phyloP scores from a whole-genome alignment of 371 early-diverging fungal genomes.

The Circinella minor region DNA sequence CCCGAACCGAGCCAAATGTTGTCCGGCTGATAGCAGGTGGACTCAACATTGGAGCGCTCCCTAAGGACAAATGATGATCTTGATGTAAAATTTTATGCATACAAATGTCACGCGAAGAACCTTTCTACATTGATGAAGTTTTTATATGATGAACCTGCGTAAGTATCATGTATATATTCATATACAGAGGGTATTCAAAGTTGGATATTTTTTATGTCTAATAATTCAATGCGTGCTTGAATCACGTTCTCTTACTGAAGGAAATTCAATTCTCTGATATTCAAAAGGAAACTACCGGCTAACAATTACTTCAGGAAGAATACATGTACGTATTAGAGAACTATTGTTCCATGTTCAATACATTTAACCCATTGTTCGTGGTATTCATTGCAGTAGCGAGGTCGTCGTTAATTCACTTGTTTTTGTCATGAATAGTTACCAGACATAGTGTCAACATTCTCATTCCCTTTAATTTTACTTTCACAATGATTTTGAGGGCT shows the following conservation, averaged over 20 bases:
- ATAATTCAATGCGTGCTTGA: background rate
- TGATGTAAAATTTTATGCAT: background rate
- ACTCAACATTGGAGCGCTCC: background rate
- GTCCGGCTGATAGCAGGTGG: background rate
- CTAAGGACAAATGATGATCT: background rate
- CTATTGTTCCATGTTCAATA: background rate
- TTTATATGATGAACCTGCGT: too few relatives aligned
- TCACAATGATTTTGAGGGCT: too few relatives aligned
- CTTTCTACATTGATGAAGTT: too few relatives aligned
- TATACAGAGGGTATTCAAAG: too few relatives aligned
- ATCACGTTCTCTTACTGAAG: background rate
- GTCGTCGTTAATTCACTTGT: too few relatives aligned
- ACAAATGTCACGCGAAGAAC: background rate
- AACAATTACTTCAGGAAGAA: background rate
- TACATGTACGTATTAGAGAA: background rate
- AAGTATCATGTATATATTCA: too few relatives aligned
- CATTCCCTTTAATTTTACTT: too few relatives aligned
- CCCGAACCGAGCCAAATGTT: background rate
- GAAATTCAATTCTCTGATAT: background rate
- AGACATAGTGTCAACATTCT: too few relatives aligned
- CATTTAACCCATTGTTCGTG: background rate
- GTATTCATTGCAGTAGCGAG: background rate
- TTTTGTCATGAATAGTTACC: too few relatives aligned
- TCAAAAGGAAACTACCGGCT: background rate
- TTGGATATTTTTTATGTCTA: too few relatives aligned